Base-by-base conservation (phyloP, 108 stramenopile species). In the Stephanodiscus minutulus region DNA sequence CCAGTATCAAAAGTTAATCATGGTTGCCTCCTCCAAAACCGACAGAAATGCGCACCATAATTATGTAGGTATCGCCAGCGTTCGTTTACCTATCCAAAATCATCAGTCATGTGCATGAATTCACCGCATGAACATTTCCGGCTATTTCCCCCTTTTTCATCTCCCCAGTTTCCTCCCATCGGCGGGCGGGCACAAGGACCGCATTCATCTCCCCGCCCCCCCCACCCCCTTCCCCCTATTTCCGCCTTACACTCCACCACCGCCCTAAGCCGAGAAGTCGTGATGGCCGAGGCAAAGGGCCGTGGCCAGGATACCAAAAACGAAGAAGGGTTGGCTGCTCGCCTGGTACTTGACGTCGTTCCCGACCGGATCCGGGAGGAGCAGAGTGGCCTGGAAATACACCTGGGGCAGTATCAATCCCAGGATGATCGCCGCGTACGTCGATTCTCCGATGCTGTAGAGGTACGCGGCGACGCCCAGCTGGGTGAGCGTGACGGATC, bases 311-410 rank as follows among this genome's bases (percentile, higher is more conserved):
- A 98, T 93, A 28, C 96, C 97, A 72, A 98, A 93, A 20, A 97
- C 91, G 36, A 97, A 83, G 86, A 98, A 96, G n/a, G 97, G 97
- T 60, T 96, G 95, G 1, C 95, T 76, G 20, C 82, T 85, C 21
- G 95, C 96, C 85, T 97, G 95, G 79, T 95, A 98, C 85, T 97
- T 95, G 54, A 98, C 96, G 75, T 98, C 97, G 79, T 97, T 95
- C 25, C 86, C 83, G 37, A 98, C 84, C 24, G 97, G 97, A 75
- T 98, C 97, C 6, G 91, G 91, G 61, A 98, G 71, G 65, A 97
- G 72, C 15, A 98, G 67, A 20, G 95, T 96, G 43, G 86, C 87
- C 82, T 98, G 97, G 74, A 96, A 94, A 67, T 91, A 96, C 7
- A 96, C 76, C 74, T 98, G 97, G 33, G 97, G 97, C 82, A 96